Conservation (phyloP, 202 grass and related monocot genomes). For the Brachypodium distachyon region DNA sequence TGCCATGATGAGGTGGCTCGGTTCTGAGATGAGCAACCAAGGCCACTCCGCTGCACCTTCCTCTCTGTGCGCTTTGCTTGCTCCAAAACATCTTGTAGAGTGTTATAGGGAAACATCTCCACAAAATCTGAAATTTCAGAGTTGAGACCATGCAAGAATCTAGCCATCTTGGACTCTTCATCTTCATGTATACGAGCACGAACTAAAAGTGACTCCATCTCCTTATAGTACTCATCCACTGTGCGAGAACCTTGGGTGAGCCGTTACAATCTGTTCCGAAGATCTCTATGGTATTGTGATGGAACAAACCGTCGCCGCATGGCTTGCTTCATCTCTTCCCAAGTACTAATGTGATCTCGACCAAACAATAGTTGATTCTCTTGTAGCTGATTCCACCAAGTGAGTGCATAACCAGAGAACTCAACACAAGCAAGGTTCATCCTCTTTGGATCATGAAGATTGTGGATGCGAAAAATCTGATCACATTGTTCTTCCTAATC, state of each 20-base stretch:
- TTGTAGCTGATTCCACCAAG: not conserved
- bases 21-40: too few species aligned
- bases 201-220: not conserved
- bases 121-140: too few species aligned
- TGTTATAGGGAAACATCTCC: too few species aligned
- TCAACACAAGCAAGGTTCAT: not conserved
- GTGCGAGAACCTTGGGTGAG: not conserved
- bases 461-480: not conserved
- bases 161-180: too few species aligned
- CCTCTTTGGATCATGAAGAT: not conserved
- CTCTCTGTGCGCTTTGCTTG: too few species aligned
- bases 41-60: too few species aligned
- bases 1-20: too few species aligned
- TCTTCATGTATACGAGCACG: not conserved
- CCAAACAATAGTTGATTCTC: not conserved
- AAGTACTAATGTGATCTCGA: not conserved
- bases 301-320: not conserved
- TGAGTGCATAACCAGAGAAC: not conserved
- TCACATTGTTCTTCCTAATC: not conserved
- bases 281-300: not conserved
- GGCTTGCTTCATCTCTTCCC: not conserved
- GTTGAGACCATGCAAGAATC: too few species aligned
- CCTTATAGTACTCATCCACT: not conserved
- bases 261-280: not conserved
- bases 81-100: too few species aligned